Evolutionary conservation across 257 asterid species (phyloP), one percentile per base, ranked within the genome.

Genomic region (Capsicum pubescens): DNA sequence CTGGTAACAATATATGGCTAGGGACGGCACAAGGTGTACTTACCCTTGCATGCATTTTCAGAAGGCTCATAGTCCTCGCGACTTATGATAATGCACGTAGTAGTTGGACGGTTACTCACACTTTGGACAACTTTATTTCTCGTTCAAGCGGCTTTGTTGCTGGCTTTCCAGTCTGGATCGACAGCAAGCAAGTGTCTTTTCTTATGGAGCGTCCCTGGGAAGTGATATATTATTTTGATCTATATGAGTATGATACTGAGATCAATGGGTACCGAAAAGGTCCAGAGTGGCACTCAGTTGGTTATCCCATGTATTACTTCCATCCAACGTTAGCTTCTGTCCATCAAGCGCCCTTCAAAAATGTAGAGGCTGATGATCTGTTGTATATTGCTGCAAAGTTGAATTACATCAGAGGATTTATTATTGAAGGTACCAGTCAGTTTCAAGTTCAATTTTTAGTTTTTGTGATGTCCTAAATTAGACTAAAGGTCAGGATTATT

Each of bases 11-110:
- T 10, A 81, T 17, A 1, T 46, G 77, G 77, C 69, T 32, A 66
- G 72, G 72, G 72, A 35, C 6, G 50, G 74, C 74, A 67, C 26
- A 81, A 61, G 50, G 74, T 67, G 14, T 67, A 35, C 74, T 67
- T 35, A 67, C 50, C 74, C 74, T 67, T 67, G 74, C 35, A 32
- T 67, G 74, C 74, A 14, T 35, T 32, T 67, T 7, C 50, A 35
- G n/a, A 35, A 67, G 13, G 74, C 4, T 1, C 11, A 13, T 67
- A 13, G 26, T 26, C 26, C 8, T 81, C 11, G 39, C 13, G 63
- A 56, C 13, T 42, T 57, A 36, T 48, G 63, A 32, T 7, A 21
- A 35, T 80, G 14, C 11, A 3, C 42, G 10, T 2, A 14, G 69
- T 4, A 4, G 13, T 36, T 80, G 83, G 74, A 66, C 19, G 46